Percentiles rank a stretch among this genome's conserved stretches.
phyloP scores from a whole-genome alignment of 2,329 filamentous ascomycete species.

The Arthrobotrys musiformis region DNA sequence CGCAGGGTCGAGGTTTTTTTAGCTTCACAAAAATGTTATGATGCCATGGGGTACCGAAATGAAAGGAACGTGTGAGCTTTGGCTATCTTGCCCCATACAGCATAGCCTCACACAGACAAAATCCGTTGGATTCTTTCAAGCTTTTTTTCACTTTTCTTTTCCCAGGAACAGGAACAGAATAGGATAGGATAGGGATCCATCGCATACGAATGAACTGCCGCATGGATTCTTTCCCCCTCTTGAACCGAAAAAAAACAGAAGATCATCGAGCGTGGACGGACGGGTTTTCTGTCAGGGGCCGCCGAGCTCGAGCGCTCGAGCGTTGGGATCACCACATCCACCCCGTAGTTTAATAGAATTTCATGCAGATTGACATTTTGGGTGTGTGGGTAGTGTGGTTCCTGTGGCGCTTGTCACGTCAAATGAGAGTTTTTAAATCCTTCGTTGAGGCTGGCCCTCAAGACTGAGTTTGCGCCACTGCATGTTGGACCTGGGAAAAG shows the following conservation, averaged over 20 bases:
- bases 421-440: constrained; percentile 6
- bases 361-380: not conserved
- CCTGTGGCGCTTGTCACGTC: constrained; percentile 28
- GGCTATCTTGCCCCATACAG: constrained; percentile 48
- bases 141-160: not conserved
- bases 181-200: too few relatives aligned
- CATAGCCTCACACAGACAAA: constrained; percentile 15
- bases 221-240: constrained; percentile 28
- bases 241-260: not conserved
- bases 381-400: too few relatives aligned
- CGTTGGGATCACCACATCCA: constrained; percentile 1
- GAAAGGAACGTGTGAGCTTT: constrained; percentile 40
- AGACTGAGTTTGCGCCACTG: not conserved
- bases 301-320: too few relatives aligned
- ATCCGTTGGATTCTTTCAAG: constrained; percentile 4
- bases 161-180: constrained; percentile 17
- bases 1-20: not conserved
- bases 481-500: not conserved
- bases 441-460: constrained; percentile 9
- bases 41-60: constrained; percentile 41
- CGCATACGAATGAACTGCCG: constrained; percentile 24
- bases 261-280: constrained; percentile 5
- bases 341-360: too few relatives aligned
- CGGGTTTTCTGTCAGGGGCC: constrained; percentile 22
- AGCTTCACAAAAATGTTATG: not conserved